phyloP scores from a whole-genome alignment of 495 filamentous ascomycete genomes.

The Penicillium silybi region DNA sequence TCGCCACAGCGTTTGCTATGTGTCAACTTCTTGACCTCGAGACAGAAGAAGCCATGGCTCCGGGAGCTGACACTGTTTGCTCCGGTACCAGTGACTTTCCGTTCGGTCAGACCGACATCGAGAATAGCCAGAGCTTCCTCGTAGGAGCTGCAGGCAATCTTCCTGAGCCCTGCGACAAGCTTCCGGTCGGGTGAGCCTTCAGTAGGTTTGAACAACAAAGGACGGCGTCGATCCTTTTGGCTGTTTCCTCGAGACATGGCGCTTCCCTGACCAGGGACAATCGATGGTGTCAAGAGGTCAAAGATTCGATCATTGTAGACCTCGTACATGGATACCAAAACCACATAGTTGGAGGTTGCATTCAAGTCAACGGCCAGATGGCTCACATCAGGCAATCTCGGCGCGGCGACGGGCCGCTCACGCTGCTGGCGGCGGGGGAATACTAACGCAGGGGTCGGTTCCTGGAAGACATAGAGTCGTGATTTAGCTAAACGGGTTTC shows the following conservation, averaged over 20 bases:
- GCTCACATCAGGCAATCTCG: conserved; percentile 70
- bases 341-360: conserved; percentile 73
- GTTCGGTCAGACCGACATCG: conserved; percentile 82
- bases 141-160: conserved; percentile 81
- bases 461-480: conserved; percentile 42
- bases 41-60: conserved; percentile 94
- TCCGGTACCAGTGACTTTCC: conserved; percentile 84
- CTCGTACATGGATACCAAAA: conserved; percentile 96
- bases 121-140: conserved; percentile 87
- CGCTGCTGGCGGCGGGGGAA: conserved; percentile 56
- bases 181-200: conserved; percentile 82
- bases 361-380: conserved; percentile 65
- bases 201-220: conserved; percentile 82
- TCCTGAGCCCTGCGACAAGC: conserved; percentile 85
- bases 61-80: conserved; percentile 85
- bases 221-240: conserved; percentile 68
- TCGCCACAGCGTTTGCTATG: conserved; percentile 47
- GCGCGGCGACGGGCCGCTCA: conserved; percentile 60
- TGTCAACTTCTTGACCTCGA: conserved; percentile 84
- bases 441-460: conserved; percentile 43
- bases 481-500: conserved; percentile 33
- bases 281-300: conserved; percentile 69
- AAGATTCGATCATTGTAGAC: conserved; percentile 99
- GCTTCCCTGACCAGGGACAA: conserved; percentile 36
- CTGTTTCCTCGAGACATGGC: conserved; percentile 37